Conservation (phyloP, 2,329 filamentous ascomycete species). For the Arthrobotrys iridis region DNA sequence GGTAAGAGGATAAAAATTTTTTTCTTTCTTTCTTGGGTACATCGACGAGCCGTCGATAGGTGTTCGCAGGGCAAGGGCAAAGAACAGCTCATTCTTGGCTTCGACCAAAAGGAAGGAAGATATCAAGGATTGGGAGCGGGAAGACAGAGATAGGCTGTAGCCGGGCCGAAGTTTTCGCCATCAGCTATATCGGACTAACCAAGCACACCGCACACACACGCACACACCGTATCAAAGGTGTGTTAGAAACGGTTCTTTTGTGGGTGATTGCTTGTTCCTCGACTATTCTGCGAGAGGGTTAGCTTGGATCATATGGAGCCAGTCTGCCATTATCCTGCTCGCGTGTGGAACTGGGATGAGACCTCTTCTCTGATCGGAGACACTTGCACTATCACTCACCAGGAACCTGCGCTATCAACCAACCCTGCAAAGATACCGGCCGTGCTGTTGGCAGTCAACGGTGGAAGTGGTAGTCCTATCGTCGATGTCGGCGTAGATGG, state of each 20-base stretch:
- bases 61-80: constrained; percentile 49
- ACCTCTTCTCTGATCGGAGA: constrained; percentile 24
- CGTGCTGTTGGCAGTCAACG: constrained; percentile 28
- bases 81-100: constrained; percentile 35
- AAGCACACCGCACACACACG: no score
- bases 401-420: constrained; percentile 35
- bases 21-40: no score
- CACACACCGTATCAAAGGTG: constrained; percentile 9
- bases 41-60: constrained; percentile 34
- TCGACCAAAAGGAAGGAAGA: constrained; percentile 37
- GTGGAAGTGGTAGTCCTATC: not conserved
- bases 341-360: constrained; percentile 51
- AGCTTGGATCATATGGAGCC: constrained; percentile 50
- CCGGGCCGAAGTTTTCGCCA: constrained; percentile 45
- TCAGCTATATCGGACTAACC: constrained; percentile 1
- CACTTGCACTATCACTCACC: not conserved
- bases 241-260: constrained; percentile 20
- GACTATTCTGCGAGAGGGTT: constrained; percentile 23
- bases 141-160: constrained; percentile 48
- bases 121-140: constrained; percentile 33
- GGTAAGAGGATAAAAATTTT: constrained; percentile 19
- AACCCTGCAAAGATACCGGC: constrained; percentile 27
- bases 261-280: constrained; percentile 21
- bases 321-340: constrained; percentile 41
- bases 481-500: constrained; percentile 6